phyloP scores from a whole-genome alignment of 2,329 filamentous ascomycete species.

The Botrytis deweyae region DNA sequence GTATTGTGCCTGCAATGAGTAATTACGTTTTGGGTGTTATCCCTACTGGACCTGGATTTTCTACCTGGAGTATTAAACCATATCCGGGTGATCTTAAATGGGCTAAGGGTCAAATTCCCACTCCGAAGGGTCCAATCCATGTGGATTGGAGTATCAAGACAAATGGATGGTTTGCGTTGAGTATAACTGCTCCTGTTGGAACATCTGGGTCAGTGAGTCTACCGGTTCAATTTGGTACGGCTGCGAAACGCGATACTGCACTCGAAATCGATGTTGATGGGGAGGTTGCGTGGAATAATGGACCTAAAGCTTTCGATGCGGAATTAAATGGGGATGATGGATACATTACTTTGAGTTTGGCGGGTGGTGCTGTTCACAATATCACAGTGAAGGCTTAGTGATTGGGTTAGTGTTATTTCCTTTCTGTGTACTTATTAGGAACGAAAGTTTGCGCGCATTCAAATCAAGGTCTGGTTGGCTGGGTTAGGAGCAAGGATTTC shows the following conservation, averaged over 20 bases:
- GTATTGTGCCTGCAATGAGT: slow-evolving; percentile 48
- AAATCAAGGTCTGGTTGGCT: background rate
- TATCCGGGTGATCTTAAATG: slow-evolving; percentile 42
- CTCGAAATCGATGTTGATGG: slow-evolving; percentile 28
- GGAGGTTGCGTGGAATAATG: slow-evolving; percentile 18
- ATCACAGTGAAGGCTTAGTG: slow-evolving; percentile 3
- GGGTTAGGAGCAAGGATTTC: too few species aligned
- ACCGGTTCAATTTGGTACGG: slow-evolving; percentile 25
- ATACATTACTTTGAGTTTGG: slow-evolving; percentile 20
- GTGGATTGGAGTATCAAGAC: slow-evolving; percentile 43
- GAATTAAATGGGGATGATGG: background rate
- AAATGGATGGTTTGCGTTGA: slow-evolving; percentile 36
- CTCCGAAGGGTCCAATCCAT: slow-evolving; percentile 42
- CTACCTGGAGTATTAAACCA: slow-evolving; percentile 44
- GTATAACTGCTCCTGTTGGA: slow-evolving; percentile 38
- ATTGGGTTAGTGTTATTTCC: background rate
- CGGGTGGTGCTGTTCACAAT: slow-evolving; percentile 3
- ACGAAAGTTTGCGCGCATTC: background rate
- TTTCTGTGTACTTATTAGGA: background rate
- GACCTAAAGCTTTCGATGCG: slow-evolving; percentile 5
- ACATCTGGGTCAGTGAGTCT: slow-evolving; percentile 32
- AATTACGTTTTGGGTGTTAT: slow-evolving; percentile 49
- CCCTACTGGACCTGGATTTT: slow-evolving; percentile 47
- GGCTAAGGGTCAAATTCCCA: slow-evolving; percentile 47
- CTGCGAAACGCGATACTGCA: background rate